A percentile compares a stretch with the other conserved stretches of the same genome.
phyloP scores from a whole-genome alignment of 2,329 filamentous ascomycete genomes.

The Ceratocystis smalleyi region DNA sequence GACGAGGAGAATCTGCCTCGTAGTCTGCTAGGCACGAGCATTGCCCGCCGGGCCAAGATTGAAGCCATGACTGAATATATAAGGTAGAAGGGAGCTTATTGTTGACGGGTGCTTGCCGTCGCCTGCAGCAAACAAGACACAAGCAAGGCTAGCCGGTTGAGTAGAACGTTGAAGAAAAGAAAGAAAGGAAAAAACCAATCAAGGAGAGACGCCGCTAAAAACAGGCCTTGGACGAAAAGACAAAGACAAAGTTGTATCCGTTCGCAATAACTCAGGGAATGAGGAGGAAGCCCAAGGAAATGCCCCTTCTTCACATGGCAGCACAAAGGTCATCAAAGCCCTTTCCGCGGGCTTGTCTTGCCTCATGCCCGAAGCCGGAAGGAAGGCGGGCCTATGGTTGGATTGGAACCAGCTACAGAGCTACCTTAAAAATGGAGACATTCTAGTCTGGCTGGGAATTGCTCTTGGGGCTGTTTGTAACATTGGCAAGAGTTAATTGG shows the following conservation, averaged over 20 bases:
- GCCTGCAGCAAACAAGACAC: not conserved
- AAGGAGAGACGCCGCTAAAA: not conserved
- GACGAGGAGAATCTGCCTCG: constrained; percentile 15
- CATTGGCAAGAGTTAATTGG: not conserved
- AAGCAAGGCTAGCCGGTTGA: not conserved
- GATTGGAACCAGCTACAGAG: not conserved
- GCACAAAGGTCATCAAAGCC: not conserved
- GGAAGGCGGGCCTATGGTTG: not conserved
- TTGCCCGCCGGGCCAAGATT: constrained; percentile 11
- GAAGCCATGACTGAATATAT: constrained; percentile 12
- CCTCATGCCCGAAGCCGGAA: constrained; percentile 2
- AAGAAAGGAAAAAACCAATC: not conserved
- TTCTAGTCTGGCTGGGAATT: not conserved
- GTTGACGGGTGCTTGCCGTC: not conserved
- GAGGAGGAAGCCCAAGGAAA: not conserved
- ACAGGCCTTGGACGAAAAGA: not conserved
- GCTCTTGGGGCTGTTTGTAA: not conserved
- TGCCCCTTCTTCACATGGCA: not conserved
- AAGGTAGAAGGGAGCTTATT: not conserved
- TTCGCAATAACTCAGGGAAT: not conserved
- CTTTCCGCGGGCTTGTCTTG: constrained; percentile 3
- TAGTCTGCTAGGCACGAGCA: constrained; percentile 6
- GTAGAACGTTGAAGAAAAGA: not conserved
- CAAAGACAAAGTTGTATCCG: not conserved
- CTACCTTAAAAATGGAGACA: constrained; percentile 1